Evolutionary conservation across 805 yeast genomes (phyloP), one percentile per base, ranked within the genome.

Genomic region (Candida khao-thaluensis): DNA sequence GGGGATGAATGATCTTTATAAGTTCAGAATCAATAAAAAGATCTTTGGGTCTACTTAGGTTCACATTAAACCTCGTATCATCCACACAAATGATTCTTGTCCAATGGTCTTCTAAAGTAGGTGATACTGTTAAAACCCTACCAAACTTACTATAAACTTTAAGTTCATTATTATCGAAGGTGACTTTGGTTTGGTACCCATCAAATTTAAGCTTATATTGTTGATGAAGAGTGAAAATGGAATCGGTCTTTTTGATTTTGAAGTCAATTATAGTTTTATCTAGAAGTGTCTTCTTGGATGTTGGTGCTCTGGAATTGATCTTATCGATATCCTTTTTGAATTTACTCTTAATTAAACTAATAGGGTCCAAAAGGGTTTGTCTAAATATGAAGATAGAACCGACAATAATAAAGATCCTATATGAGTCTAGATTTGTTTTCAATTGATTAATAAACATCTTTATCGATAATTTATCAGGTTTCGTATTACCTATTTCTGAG

Each of bases 101-200:
- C 85, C 85, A 80, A 32, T 54, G 58, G 2, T 62, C 66, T 2
- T 64, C 57, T 2, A 64, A 45, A 0, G 71, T 60, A 1, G 84
- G 81, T 0, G 83, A 78, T 36, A 75, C 77, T 1, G 75, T 75
- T 42, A 79, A 64, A 3, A 73, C 38, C 35, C 84, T 59, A 3
- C 65, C 37, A 34, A 67, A 62, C 7, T 52, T 49, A 22, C 52
- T 47, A 5, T 35, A 32, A 2, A 64, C 12, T 4, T 20, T 24
- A 5, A 48, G 3, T 2, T 26, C 28, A 17, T 35, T 31, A 3
- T 48, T 23, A 15, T 30, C 28, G 5, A 45, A 33, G 5, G 10
- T 26, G 2, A 49, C 12, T 27, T 27, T 40, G n/a, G 47, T 44
- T 17, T 52, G 57, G 6, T 67, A 56, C 0, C 66, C 18, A 45